Evolutionary conservation across 495 filamentous ascomycete species (phyloP), one percentile per base, ranked within the genome.

Genomic region (Elaphomyces granulatus): DNA sequence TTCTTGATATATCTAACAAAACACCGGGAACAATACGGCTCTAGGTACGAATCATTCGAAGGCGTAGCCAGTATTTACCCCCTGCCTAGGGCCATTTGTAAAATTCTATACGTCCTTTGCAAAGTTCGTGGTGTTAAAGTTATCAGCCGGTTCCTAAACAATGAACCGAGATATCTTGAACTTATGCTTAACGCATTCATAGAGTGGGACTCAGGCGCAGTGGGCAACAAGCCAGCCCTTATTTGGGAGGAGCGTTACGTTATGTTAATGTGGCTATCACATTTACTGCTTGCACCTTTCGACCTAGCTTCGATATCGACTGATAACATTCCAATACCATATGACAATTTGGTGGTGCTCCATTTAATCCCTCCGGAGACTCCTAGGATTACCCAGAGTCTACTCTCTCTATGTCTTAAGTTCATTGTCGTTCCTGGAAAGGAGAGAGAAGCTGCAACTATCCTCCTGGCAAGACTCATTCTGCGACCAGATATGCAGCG

Each of bases 101-200:
- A 67, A 44, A 60, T 96, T 10, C 61, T 99, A 10, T 94, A 95
- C 56, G 82, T 79, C 1, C 76, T 96, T 41, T 95, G 86, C 70
- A 99, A 99, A 55, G 76, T 96, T 41, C 74, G 90, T 35, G 90
- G 90, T 17, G 77, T 85, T 53, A 96, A 96, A 51, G 80, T 96
- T 15, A 82, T 96, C 44, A 77, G 79, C 38, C 68, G 84, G 17
- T 95, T 96, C 55, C 64, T 96, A 21, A 83, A 81, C 48, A 88
- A 88, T 51, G 88, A 94, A 47, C 81, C 87, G 0, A 77, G 71
- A 42, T 75, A 82, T 46, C 69, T 98, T 19, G 88, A 94, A 51
- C 68, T 77, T 1, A 62, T 95, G 51, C 66, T 93, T 3, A 63
- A 71, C 1, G 78, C 78, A 18, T 76, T 88, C 37, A 67, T 76